Percentiles rank a stretch among this genome's conserved stretches.
These are phyloP conservation scores for Phialemoniopsis sp. DNA, from an alignment of 2,329 filamentous ascomycete species.

Conservation along the genomic window DNA sequence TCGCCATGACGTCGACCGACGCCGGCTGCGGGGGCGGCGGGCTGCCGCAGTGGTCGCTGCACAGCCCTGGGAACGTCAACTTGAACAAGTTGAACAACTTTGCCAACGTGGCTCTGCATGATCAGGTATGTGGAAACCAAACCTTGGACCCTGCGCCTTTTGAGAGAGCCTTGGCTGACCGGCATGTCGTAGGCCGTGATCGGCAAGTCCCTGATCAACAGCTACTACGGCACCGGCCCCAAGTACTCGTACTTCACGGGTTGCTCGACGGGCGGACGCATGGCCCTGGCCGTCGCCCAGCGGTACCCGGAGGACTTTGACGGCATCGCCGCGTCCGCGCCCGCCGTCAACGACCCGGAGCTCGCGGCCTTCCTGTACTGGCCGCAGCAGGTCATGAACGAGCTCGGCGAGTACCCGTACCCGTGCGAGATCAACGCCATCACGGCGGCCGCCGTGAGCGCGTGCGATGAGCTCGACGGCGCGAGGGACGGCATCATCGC, in stretches of 20 bases:
- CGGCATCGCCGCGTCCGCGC: slow-evolving; percentile 40
- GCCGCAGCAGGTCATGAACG: slow-evolving; percentile 25
- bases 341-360: slow-evolving; percentile 32
- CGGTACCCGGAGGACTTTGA: slow-evolving; percentile 49
- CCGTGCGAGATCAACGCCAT: slow-evolving; percentile 29
- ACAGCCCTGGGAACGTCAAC: slow-evolving; percentile 8
- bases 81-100: slow-evolving; percentile 24
- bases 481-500: slow-evolving; percentile 37
- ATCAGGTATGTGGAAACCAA: slow-evolving; percentile 11
- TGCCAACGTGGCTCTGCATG: slow-evolving; percentile 31
- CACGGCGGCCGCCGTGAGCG: slow-evolving; percentile 27
- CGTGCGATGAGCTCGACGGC: slow-evolving; percentile 39
- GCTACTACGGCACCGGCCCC: slow-evolving; percentile 32
- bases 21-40: slow-evolving; percentile 12
- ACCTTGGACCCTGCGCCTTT: too few species aligned
- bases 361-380: slow-evolving; percentile 11
- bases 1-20: slow-evolving; percentile 13
- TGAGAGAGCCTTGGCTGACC: too few species aligned
- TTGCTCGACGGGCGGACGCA: slow-evolving; percentile 49
- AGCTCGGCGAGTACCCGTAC: slow-evolving; percentile 14
- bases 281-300: slow-evolving; percentile 44
- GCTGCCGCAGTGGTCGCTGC: slow-evolving; percentile 5
- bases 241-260: slow-evolving; percentile 43
- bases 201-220: slow-evolving; percentile 36
- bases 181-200: slow-evolving; percentile 27